Evolutionary conservation across 169 alveolate genomes (phyloP).

Genomic region (Plasmodium cynomolgi): DNA sequence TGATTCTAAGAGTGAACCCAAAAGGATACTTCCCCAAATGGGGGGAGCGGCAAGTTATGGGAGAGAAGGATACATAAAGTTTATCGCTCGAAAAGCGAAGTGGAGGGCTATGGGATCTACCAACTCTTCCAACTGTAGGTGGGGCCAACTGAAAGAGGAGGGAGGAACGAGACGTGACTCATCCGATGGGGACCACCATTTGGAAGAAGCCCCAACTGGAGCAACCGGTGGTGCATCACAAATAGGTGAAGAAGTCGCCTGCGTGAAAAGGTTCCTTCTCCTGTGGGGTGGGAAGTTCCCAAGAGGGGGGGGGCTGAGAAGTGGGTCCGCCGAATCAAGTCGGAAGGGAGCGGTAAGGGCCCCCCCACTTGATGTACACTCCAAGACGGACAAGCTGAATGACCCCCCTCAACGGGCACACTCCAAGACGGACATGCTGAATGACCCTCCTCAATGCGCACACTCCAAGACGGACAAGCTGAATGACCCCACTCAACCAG

Average conservation of each 20-base stretch:
- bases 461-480: neutral
- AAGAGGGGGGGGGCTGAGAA: neutral
- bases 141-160: neutral
- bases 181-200: neutral
- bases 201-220: neutral
- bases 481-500: neutral
- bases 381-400: neutral
- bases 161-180: neutral
- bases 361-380: neutral
- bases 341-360: neutral
- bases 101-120: constrained; percentile 10
- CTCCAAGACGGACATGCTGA: no score
- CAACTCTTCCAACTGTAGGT: neutral
- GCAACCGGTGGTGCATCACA: neutral
- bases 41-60: neutral
- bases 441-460: no score
- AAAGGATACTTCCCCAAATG: neutral
- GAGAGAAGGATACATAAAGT: neutral
- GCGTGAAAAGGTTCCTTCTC: neutral
- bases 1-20: neutral
- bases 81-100: constrained; percentile 3
- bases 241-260: neutral
- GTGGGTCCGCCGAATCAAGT: neutral
- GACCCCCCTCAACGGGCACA: neutral
- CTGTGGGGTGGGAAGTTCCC: neutral